phyloP scores from a whole-genome alignment of 768 basidiomycete species.

The Cystoderma amianthinum region DNA sequence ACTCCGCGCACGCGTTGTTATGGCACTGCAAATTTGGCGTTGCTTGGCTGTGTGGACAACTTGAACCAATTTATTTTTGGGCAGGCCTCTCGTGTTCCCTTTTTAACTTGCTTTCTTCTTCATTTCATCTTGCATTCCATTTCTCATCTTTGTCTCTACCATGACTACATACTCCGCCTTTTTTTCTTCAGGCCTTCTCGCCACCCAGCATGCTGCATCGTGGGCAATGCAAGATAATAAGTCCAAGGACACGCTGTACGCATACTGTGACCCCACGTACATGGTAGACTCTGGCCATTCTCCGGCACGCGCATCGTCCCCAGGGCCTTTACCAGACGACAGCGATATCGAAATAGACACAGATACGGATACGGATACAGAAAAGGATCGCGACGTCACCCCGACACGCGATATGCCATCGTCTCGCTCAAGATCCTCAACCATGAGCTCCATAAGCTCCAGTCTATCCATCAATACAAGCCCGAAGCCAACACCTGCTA shows the following conservation, averaged over 20 bases:
- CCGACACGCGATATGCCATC: conserved; percentile 8
- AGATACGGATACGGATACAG: conserved; percentile 13
- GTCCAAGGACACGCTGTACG: conserved; percentile 11
- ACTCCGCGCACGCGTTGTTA: neutral
- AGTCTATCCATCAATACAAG: conserved; percentile 10
- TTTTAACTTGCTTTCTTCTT: neutral
- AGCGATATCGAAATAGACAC: conserved; percentile 25
- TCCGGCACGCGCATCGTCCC: conserved; percentile 15
- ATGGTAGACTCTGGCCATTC: conserved; percentile 6
- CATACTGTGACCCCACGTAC: conserved; percentile 14
- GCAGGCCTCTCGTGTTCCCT: neutral
- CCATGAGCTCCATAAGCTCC: conserved; percentile 11
- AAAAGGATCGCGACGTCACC: conserved; percentile 14
- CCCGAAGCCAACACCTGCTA: conserved; percentile 4
- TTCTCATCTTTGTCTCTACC: conserved; percentile 38
- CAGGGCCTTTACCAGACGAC: conserved; percentile 17
- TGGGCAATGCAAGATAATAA: conserved; percentile 6
- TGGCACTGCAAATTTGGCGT: neutral
- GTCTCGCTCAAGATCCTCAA: neutral
- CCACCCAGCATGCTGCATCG: conserved; percentile 25
- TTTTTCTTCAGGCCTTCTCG: conserved; percentile 67
- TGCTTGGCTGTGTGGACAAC: conserved; percentile 1
- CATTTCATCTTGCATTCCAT: neutral
- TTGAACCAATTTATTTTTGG: neutral
- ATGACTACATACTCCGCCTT: conserved; percentile 53